A percentile compares a stretch with the other conserved stretches of the same genome.
These are phyloP conservation scores for Kodamaea jinghongensis DNA, from an alignment of 805 yeast species.

Conservation along the genomic window DNA sequence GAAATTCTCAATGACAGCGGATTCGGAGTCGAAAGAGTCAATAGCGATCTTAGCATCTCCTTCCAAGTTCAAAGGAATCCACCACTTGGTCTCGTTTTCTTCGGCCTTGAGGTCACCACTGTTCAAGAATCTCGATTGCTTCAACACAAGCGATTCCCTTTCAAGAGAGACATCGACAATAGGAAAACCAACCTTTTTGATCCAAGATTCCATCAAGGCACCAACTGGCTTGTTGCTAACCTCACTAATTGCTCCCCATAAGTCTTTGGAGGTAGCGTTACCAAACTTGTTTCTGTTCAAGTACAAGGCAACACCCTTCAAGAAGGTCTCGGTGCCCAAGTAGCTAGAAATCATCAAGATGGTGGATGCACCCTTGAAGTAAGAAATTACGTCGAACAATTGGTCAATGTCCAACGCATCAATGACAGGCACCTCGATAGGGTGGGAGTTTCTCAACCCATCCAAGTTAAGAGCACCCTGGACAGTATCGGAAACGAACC, in stretches of 20 bases:
- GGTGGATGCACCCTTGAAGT: conserved; percentile 76
- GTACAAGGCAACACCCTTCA: conserved; percentile 71
- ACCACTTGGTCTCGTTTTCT: conserved; percentile 58
- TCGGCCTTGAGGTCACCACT: conserved; percentile 59
- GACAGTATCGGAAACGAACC: conserved; percentile 49
- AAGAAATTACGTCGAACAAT: conserved; percentile 78
- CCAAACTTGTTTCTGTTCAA: conserved; percentile 60
- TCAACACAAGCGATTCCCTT: conserved; percentile 37
- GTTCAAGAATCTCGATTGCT: conserved; percentile 60
- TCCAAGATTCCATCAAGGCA: conserved; percentile 67
- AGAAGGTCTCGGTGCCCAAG: conserved; percentile 65
- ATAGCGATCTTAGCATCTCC: conserved; percentile 16
- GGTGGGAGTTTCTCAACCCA: conserved; percentile 65
- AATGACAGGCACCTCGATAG: conserved; percentile 77
- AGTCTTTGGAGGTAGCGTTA: conserved; percentile 71
- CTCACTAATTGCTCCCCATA: conserved; percentile 66
- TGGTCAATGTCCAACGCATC: conserved; percentile 79
- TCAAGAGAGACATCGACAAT: conserved; percentile 47
- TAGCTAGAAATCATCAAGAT: conserved; percentile 73
- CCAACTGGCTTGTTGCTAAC: conserved; percentile 62
- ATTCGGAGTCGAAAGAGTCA: conserved; percentile 25
- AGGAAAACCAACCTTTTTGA: conserved; percentile 71
- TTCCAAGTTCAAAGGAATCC: conserved; percentile 50
- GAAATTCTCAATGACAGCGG: conserved; percentile 20
- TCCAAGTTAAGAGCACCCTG: conserved; percentile 54